Conservation (phyloP, 345 rosid genomes). For the Sapria himalayana region DNA sequence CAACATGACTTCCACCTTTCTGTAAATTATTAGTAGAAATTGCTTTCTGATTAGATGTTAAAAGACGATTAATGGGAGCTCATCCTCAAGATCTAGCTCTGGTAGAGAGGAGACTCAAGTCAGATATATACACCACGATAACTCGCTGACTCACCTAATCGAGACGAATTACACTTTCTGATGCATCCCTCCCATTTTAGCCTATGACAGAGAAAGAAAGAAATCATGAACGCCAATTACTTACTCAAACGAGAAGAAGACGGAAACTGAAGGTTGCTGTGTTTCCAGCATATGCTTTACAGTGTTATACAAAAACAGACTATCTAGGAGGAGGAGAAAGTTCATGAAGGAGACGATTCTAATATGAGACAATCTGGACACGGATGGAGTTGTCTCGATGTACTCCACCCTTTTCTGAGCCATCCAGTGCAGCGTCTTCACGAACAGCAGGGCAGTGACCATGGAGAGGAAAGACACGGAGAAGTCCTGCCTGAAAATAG, state of each 20-base stretch:
- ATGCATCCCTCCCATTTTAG: too few relatives aligned
- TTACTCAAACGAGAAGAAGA: conserved; percentile 93
- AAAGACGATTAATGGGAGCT: too few relatives aligned
- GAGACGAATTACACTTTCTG: too few relatives aligned
- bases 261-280: conserved; percentile 61
- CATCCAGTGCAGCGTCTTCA: conserved; percentile 85
- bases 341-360: conserved; percentile 68
- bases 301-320: conserved; percentile 38
- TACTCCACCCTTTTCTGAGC: conserved; percentile 93
- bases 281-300: conserved; percentile 38
- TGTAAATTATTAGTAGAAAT: too few relatives aligned
- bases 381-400: conserved; percentile 87
- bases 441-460: conserved; percentile 56
- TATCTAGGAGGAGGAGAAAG: conserved; percentile 53
- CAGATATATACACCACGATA: too few relatives aligned
- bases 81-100: too few relatives aligned
- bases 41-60: too few relatives aligned
- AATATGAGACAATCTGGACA: conserved; percentile 37
- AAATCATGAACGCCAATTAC: conserved; percentile 9
- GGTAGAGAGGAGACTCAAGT: too few relatives aligned
- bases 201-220: neutral
- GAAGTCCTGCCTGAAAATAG: conserved; percentile 82
- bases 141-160: too few relatives aligned
- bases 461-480: conserved; percentile 60
- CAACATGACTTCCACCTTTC: too few relatives aligned